Percentiles rank a stretch among this genome's conserved stretches.
Evolutionary conservation across 176 grass and related monocot genomes (phyloP).

Genomic region (Musa troglodytarum): DNA sequence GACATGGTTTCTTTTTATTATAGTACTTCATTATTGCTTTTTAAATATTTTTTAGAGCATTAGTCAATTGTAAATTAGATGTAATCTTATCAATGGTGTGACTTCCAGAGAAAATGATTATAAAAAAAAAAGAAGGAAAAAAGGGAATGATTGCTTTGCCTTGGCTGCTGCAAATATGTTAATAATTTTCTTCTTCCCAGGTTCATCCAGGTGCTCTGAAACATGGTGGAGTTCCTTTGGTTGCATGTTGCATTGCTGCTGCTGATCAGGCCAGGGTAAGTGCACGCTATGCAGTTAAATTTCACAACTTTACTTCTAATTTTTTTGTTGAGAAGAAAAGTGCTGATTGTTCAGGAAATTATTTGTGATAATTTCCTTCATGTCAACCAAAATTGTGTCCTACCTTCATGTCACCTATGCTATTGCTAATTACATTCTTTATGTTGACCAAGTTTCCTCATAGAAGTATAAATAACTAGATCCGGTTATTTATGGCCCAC

Average conservation of each 20-base stretch:
- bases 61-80: background rate
- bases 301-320: background rate
- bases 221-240: constrained; percentile 59
- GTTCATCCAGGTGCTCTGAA: constrained; percentile 94
- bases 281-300: background rate
- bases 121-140: background rate
- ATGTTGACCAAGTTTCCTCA: too few species aligned
- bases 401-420: too few species aligned
- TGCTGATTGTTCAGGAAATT: background rate
- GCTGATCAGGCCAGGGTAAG: constrained; percentile 74
- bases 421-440: too few species aligned
- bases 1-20: background rate
- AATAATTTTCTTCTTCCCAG: constrained; percentile 32
- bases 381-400: background rate
- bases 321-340: background rate
- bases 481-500: background rate
- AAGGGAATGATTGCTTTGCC: constrained; percentile 2
- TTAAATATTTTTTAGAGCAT: background rate
- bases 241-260: constrained; percentile 81
- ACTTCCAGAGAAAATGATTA: background rate
- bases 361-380: background rate
- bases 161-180: constrained; percentile 13
- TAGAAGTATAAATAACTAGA: too few species aligned
- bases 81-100: background rate
- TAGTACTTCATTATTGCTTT: background rate